phyloP scores from a whole-genome alignment of 140 eudicot genomes.

The Bidens hawaiensis region DNA sequence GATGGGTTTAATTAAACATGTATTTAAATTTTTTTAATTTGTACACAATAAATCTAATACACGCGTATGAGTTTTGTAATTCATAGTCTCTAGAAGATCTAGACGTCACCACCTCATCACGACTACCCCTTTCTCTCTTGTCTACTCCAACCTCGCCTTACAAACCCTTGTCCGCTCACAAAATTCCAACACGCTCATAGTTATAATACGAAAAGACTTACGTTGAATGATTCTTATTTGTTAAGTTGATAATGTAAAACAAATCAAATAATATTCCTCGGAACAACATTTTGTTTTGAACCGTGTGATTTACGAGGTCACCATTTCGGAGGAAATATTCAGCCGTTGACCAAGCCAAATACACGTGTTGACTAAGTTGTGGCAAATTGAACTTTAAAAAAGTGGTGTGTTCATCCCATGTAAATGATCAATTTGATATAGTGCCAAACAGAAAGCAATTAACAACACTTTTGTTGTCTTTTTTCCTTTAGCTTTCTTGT shows the following conservation, averaged over 20 bases:
- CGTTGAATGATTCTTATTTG: no score
- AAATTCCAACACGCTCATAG: no score
- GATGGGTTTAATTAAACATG: no score
- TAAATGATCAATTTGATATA: background rate
- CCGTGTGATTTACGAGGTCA: background rate
- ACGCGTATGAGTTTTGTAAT: no score
- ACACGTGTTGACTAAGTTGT: constrained; percentile 9
- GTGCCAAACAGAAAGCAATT: background rate
- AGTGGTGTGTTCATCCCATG: background rate
- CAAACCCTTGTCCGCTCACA: no score
- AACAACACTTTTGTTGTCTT: background rate
- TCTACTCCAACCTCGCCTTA: no score
- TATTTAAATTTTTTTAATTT: no score
- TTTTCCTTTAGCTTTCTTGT: background rate
- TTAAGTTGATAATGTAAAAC: background rate
- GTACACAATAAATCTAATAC: no score
- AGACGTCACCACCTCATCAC: no score
- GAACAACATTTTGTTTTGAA: background rate
- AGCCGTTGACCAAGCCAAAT: constrained; percentile 16
- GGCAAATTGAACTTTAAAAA: background rate
- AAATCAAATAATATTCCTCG: background rate
- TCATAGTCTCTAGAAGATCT: no score
- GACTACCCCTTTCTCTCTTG: no score
- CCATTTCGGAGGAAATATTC: background rate
- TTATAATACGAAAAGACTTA: no score